Percentiles rank a stretch among this genome's conserved stretches.
Evolutionary conservation across 345 rosid genomes (phyloP).

Genomic region (Linum lewisii): DNA sequence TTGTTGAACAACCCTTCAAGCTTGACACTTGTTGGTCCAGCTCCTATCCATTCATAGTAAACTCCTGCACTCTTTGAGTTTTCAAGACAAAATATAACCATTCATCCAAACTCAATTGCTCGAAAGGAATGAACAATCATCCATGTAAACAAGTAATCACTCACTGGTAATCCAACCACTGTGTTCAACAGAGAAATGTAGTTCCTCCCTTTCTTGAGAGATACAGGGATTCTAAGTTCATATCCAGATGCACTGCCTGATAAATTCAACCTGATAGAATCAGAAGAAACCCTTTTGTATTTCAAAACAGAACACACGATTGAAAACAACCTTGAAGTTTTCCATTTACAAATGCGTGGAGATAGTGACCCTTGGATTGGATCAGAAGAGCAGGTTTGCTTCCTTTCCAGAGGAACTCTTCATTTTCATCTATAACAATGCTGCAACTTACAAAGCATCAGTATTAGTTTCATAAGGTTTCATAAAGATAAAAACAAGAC

Average conservation of each 20-base stretch:
- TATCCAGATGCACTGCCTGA: conserved; percentile 71
- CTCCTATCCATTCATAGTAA: conserved; percentile 66
- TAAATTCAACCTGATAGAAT: not conserved
- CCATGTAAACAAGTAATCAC: conserved; percentile 11
- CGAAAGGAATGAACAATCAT: not conserved
- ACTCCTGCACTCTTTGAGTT: conserved; percentile 76
- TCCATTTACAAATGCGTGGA: conserved; percentile 75
- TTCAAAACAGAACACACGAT: not conserved
- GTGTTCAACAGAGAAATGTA: conserved; percentile 67
- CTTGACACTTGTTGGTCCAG: conserved; percentile 68
- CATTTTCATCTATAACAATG: conserved; percentile 41
- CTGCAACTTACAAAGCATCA: conserved; percentile 24
- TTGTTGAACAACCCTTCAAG: conserved; percentile 59
- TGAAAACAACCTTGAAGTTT: conserved; percentile 42
- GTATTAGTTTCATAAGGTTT: not conserved
- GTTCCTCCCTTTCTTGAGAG: conserved; percentile 70
- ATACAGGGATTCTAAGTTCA: conserved; percentile 44
- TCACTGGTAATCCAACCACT: conserved; percentile 84
- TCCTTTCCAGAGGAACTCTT: conserved; percentile 51
- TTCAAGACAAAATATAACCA: conserved; percentile 2
- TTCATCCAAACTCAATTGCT: not conserved
- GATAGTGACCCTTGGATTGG: conserved; percentile 82
- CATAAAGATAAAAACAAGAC: not conserved
- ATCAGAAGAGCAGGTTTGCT: conserved; percentile 48
- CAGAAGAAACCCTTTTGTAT: not conserved